These are phyloP conservation scores for Quercus cerris DNA, from an alignment of 306 rosid genomes.

Conservation along the genomic window DNA sequence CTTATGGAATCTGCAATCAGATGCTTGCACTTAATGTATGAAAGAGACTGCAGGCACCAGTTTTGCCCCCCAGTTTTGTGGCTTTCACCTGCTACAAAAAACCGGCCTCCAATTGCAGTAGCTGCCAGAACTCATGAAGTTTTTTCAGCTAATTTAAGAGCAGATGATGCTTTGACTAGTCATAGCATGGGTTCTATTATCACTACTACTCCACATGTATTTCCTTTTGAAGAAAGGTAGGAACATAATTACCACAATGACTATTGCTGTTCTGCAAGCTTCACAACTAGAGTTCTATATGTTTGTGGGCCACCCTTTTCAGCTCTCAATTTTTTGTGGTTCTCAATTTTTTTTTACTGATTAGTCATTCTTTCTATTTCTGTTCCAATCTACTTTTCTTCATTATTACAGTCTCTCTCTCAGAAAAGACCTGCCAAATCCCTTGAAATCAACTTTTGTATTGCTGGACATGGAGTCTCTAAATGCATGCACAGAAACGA, in stretches of 20 bases:
- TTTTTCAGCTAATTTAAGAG: slow-evolving; percentile 52
- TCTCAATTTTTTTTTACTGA: not conserved
- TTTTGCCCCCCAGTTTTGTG: slow-evolving; percentile 88
- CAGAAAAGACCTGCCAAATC: not conserved
- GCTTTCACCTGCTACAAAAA: slow-evolving; percentile 93
- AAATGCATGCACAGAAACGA: not conserved
- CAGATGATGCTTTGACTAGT: slow-evolving; percentile 54
- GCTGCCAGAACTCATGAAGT: slow-evolving; percentile 94
- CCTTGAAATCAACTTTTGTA: not conserved
- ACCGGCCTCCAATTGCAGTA: slow-evolving; percentile 77
- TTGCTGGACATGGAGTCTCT: not conserved
- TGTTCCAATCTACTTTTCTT: not conserved
- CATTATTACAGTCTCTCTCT: not conserved
- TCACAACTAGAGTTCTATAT: not conserved
- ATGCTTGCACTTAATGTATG: slow-evolving; percentile 95
- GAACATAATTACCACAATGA: slow-evolving; percentile 19
- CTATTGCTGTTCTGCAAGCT: not conserved
- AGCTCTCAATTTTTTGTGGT: not conserved
- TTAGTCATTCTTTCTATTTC: not conserved
- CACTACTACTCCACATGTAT: slow-evolving; percentile 77
- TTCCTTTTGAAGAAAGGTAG: slow-evolving; percentile 96
- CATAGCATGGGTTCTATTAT: slow-evolving; percentile 62
- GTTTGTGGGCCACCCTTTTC: not conserved
- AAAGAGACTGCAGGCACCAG: slow-evolving; percentile 94
- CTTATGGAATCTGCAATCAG: slow-evolving; percentile 88